These are phyloP conservation scores for Plasmodium coatneyi DNA, from an alignment of 169 alveolate genomes.

Conservation along the genomic window DNA sequence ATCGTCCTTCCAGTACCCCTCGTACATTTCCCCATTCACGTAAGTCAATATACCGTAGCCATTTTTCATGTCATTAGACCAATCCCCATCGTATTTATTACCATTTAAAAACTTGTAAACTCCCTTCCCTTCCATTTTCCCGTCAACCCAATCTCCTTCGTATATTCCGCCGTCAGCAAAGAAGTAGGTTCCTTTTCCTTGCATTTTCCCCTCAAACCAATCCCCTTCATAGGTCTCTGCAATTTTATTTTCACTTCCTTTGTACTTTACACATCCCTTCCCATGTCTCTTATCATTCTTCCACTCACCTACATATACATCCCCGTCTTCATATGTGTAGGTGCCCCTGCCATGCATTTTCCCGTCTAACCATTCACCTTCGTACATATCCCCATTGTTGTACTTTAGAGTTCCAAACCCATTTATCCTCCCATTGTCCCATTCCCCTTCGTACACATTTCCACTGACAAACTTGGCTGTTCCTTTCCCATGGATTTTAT, in stretches of 20 bases:
- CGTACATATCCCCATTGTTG: conserved; percentile 94
- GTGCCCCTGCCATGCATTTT: conserved; percentile 95
- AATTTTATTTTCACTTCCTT: conserved; percentile 78
- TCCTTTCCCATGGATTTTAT: conserved; percentile 95
- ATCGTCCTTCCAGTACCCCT: conserved; percentile 95
- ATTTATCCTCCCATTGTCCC: conserved; percentile 94
- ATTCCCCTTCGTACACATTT: conserved; percentile 88
- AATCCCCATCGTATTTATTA: conserved; percentile 95
- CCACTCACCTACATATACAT: conserved; percentile 95
- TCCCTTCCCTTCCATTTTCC: conserved; percentile 95
- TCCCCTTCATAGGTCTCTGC: conserved; percentile 94
- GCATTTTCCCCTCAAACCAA: conserved; percentile 94
- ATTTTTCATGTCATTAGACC: conserved; percentile 94
- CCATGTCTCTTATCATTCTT: conserved; percentile 95
- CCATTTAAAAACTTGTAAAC: conserved; percentile 92
- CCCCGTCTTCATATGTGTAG: conserved; percentile 95
- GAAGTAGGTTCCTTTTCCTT: conserved; percentile 93
- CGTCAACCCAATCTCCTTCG: conserved; percentile 97
- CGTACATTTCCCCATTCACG: conserved; percentile 93
- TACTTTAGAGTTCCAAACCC: conserved; percentile 93
- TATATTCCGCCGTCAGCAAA: conserved; percentile 95
- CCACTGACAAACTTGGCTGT: conserved; percentile 92
- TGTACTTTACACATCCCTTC: conserved; percentile 92
- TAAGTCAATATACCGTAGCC: conserved; percentile 92
- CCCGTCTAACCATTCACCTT: conserved; percentile 97